Base-by-base conservation (phyloP, 164 flowering plant genomes). In the Malania oleifera region DNA sequence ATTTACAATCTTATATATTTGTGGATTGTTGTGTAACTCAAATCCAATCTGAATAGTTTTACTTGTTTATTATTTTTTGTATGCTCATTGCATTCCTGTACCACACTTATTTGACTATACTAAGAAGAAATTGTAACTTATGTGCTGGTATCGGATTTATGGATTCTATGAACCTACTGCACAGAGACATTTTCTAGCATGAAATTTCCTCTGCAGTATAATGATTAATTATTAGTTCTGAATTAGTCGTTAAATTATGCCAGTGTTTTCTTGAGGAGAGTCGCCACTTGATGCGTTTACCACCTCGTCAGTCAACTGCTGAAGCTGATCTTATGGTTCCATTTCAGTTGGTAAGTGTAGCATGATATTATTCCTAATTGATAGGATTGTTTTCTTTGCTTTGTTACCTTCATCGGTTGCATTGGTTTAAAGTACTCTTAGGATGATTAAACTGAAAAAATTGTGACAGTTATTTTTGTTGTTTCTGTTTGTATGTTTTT, bases 191-290 rank as follows among this genome's bases (percentile, higher is more conserved):
- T 9, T 31, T 31, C 6, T 9, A 9, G 9, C 35, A 4, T 31
- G 9, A 9, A 31, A 31, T 31, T 53, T 52, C 19, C 0, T 44
- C 17, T 5, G 12, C 23, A n/a, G n/a, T n/a, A n/a, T n/a, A n/a
- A n/a, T n/a, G n/a, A n/a, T n/a, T n/a, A n/a, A n/a, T n/a, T n/a
- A n/a, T 23, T 28, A 60, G 37, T 25, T 34, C 22, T 17, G 67
- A 29, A 40, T 13, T 15, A 39, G n/a, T 40, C 28, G 22, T 59
- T 38, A 53, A 47, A 45, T 54, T 52, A 37, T 77, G 54, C 20
- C 76, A 93, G 98, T 90, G 99, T 69, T 93, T 93, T 70, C 92
- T 93, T 63, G 97, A 93, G 76, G 99, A 88, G 65, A 86, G 99
- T 74, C 96, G 97, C 43, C 86, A 81, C 57, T 71, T 93, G 70